Evolutionary conservation across 768 basidiomycete species (phyloP).

Genomic region (Suillus subluteus): DNA sequence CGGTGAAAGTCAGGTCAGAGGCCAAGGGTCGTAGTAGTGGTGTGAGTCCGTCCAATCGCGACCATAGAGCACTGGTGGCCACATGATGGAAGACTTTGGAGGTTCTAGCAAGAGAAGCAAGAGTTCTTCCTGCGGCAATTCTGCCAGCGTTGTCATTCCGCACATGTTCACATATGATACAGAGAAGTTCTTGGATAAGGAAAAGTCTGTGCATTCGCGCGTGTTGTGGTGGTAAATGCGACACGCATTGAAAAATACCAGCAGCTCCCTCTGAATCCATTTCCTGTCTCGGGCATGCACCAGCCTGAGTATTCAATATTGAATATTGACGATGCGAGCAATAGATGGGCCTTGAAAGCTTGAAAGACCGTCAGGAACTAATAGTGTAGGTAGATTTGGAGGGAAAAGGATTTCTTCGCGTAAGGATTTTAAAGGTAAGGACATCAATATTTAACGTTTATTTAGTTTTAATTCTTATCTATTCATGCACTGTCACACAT

Average conservation of each 20-base stretch:
- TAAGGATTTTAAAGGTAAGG: neutral
- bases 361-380: neutral
- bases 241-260: neutral
- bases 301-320: neutral
- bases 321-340: neutral
- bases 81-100: slow-evolving; percentile 15
- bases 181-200: slow-evolving; percentile 12
- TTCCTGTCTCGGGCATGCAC: neutral
- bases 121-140: slow-evolving; percentile 2
- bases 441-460: neutral
- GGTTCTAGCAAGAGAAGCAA: slow-evolving; percentile 19
- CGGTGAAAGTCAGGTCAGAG: neutral
- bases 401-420: neutral
- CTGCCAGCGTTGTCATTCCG: neutral
- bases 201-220: slow-evolving; percentile 13
- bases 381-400: neutral
- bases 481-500: neutral
- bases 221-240: neutral
- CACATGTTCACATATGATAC: slow-evolving; percentile 7
- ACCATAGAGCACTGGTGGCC: slow-evolving; percentile 14
- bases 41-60: slow-evolving; percentile 3
- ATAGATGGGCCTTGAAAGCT: neutral
- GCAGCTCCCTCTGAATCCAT: neutral
- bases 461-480: neutral
- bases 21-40: slow-evolving; percentile 10